Base-by-base conservation (phyloP, 2,329 filamentous ascomycete species). In the Pseudopyricularia javanii region DNA sequence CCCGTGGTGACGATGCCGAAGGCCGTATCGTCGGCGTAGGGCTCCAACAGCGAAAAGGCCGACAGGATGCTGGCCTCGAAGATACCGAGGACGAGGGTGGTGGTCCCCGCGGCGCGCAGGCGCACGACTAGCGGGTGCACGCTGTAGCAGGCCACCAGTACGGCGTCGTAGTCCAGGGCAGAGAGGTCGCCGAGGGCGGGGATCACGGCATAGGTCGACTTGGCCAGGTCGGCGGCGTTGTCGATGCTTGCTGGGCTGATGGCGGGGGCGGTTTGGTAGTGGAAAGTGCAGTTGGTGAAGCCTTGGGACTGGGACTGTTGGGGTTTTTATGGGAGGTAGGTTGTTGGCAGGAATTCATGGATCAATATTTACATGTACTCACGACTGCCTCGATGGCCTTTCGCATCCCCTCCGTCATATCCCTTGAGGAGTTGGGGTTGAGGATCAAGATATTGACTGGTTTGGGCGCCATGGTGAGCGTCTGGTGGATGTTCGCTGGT, bases 1-100 rank as follows among this genome's bases (percentile, higher is more conserved):
- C 90, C 91, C 0, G 91, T 96, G 5, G 86, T 91, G 5, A 97
- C 85, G 57, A 97, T 93, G 2, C 90, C 91, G 73, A 93, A 96
- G 48, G 58, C 80, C 66, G 53, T 59, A 1, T 57, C 54, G 1
- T 59, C 56, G 2, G 55, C 56, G 50, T 58, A 68, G 53, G 60
- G 63, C 26, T 53, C 63, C 43, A 74, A 69, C 24, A 76, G 66
- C 2, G 83, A 78, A 9, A 91, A 63, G 2, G 82, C 78, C 0
- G 81, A 73, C 2, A 82, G 70, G 14, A 95, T 74, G 61, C 85
- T 88, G 1, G 89, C 86, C 67, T 96, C 91, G 62, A 96, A 93
- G 53, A 97, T 95, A 6, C 91, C 91, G 0, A 80, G 83, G 5
- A 89, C 83, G 33, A 80, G 66, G 70, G 78, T 54, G 9, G 28